phyloP scores from a whole-genome alignment of 2,329 filamentous ascomycete genomes.

The Talaromyces sp. region DNA sequence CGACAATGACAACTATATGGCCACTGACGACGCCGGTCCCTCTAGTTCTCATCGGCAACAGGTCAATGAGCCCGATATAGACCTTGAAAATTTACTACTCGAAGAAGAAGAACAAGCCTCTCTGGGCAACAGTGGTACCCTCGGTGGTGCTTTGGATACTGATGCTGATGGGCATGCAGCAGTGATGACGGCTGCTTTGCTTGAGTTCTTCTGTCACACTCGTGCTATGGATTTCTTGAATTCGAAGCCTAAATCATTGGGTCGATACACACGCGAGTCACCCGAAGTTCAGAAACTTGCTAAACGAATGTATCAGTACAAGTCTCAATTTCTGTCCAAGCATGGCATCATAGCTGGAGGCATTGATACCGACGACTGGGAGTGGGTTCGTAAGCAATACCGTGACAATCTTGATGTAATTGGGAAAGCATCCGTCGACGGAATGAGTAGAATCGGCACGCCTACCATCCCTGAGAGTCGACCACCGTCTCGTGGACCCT shows the following conservation, averaged over 20 bases:
- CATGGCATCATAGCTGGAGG: slow-evolving; percentile 38
- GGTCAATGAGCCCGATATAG: neutral
- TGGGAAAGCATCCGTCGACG: slow-evolving; percentile 33
- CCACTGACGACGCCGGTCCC: slow-evolving; percentile 2
- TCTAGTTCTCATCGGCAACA: neutral
- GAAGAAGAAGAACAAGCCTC: slow-evolving; percentile 14
- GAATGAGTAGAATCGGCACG: slow-evolving; percentile 25
- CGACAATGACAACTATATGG: slow-evolving; percentile 9
- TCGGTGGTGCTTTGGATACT: slow-evolving; percentile 19
- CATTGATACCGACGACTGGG: slow-evolving; percentile 35
- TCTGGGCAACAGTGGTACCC: slow-evolving; percentile 14
- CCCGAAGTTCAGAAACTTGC: slow-evolving; percentile 41
- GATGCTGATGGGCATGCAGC: slow-evolving; percentile 35
- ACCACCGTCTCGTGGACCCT: slow-evolving; percentile 18
- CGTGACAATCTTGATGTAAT: slow-evolving; percentile 40
- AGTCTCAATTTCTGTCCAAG: slow-evolving; percentile 39
- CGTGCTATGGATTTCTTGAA: slow-evolving; percentile 44
- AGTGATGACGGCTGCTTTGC: slow-evolving; percentile 40
- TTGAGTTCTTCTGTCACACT: slow-evolving; percentile 42
- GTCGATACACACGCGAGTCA: slow-evolving; percentile 35
- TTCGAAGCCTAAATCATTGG: slow-evolving; percentile 28
- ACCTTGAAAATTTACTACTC: slow-evolving; percentile 6
- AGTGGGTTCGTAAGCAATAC: slow-evolving; percentile 35
- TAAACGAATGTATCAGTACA: slow-evolving; percentile 36
- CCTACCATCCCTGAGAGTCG: slow-evolving; percentile 18